These are phyloP conservation scores for Coix lacrymajobi DNA, from an alignment of 176 grass and related monocot genomes.

Conservation along the genomic window DNA sequence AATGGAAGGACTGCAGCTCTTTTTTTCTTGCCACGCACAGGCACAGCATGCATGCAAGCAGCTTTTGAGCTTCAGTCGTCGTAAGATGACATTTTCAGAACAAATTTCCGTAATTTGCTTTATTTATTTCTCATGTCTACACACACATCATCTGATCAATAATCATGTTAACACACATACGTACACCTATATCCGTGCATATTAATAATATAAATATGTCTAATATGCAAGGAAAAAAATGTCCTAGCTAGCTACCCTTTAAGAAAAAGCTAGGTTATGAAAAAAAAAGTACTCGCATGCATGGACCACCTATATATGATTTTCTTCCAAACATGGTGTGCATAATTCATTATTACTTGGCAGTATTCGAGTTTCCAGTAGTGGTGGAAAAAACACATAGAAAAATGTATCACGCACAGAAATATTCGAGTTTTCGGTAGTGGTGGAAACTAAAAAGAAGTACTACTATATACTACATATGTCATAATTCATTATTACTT, in stretches of 20 bases:
- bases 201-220: neutral
- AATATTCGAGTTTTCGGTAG: too few relatives aligned
- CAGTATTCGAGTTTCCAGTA: too few relatives aligned
- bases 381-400: too few relatives aligned
- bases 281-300: neutral
- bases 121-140: neutral
- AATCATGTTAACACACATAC: neutral
- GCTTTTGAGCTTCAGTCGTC: neutral
- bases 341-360: too few relatives aligned
- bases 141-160: neutral
- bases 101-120: neutral
- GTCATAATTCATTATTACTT: too few relatives aligned
- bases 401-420: too few relatives aligned
- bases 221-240: neutral
- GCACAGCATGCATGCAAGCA: neutral
- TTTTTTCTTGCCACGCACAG: neutral
- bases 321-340: too few relatives aligned
- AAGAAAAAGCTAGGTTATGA: neutral
- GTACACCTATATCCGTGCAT: neutral
- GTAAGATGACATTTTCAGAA: neutral
- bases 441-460: too few relatives aligned
- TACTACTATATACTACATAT: too few relatives aligned
- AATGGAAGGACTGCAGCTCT: conserved; percentile 6
- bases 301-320: too few relatives aligned
- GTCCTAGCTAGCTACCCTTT: neutral